Evolutionary conservation across 202 grass and related monocot species (phyloP), one percentile per base, ranked within the genome.

Genomic region (Sporobolus alterniflorus): DNA sequence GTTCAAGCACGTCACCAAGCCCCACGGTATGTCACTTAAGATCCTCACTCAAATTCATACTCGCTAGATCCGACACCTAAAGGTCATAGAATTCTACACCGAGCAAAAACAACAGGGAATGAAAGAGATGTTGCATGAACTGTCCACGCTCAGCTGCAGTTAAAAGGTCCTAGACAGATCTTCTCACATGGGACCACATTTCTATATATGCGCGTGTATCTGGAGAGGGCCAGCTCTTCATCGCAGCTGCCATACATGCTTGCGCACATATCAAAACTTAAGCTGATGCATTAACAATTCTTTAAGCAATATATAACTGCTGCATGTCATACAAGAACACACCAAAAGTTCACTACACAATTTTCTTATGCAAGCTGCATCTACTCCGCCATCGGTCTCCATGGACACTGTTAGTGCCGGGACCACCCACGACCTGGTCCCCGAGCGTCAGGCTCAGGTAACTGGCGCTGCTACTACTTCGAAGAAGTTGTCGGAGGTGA

Each of bases 391-490:
- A 31, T 31, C 15, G 13, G n/a, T n/a, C n/a, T n/a, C 36, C 36
- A 39, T 39, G 36, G 36, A 39, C 36, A 31, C 21, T 21, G 36
- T 41, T n/a, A n/a, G 36, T 39, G 18, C 18, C 57, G 47, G 36
- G 69, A 68, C 78, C 72, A 63, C 43, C 18, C n/a, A 20, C 9
- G 28, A 3, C 33, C 44, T 72, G 71, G 82, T 77, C 82, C 88
- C 82, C 87, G 39, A 18, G 24, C 21, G 77, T 89, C 77, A 85
- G 87, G 39, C 56, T 82, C 82, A 82, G 76, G 77, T 85, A 32
- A n/a, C 32, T 68, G 50, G 42, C 16, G 42, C 31, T 70, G 44
- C 64, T 32, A 31, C 33, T 25, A 84, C 44, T 85, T 64, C 82
- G 36, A 76, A 57, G 87, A 66, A 48, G 29, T 6, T 85, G 77